These are phyloP conservation scores for Dictyostelium intermedium DNA, from an alignment of 78 protist genomes.

Conservation along the genomic window DNA sequence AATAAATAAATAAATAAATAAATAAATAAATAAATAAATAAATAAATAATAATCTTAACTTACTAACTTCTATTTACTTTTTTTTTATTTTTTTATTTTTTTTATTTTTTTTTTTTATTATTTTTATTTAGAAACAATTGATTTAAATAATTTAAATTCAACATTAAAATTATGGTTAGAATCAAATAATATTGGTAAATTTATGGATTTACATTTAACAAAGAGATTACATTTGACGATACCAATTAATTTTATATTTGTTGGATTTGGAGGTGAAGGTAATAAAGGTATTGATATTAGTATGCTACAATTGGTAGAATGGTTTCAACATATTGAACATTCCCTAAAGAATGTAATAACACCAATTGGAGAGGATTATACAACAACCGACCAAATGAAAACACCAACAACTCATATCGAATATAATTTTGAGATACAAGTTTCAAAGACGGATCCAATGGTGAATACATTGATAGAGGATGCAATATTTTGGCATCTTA, in stretches of 20 bases:
- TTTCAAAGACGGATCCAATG: constrained; percentile 43
- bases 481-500: constrained; percentile 60
- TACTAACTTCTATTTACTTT: background rate
- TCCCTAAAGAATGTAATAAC: constrained; percentile 31
- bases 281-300: constrained; percentile 9
- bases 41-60: background rate
- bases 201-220: constrained; percentile 19
- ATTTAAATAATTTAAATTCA: constrained; percentile 15
- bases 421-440: constrained; percentile 64
- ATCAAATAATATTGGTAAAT: constrained; percentile 25
- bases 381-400: background rate
- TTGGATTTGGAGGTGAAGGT: constrained; percentile 72
- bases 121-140: background rate
- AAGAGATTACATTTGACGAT: background rate
- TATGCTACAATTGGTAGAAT: background rate
- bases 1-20: background rate
- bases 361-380: constrained; percentile 52
- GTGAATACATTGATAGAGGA: constrained; percentile 57
- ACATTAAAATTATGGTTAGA: constrained; percentile 42
- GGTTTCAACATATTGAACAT: constrained; percentile 74
- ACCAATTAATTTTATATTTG: constrained; percentile 59
- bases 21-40: background rate
- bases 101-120: background rate
- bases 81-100: background rate
- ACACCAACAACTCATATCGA: constrained; percentile 68